Conservation (phyloP, 768 basidiomycete genomes). For the Crepidotus variabilis region DNA sequence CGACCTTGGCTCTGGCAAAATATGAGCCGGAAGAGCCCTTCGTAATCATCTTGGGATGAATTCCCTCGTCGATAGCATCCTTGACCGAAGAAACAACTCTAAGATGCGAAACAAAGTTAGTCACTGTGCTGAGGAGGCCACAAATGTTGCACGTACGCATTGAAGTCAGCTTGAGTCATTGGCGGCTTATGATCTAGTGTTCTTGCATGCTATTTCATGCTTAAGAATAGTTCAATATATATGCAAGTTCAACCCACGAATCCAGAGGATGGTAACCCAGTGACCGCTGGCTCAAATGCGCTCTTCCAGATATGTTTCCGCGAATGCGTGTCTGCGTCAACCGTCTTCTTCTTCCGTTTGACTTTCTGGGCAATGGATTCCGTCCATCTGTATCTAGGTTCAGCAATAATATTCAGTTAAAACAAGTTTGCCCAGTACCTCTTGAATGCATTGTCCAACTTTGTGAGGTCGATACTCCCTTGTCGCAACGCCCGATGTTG, state of each 20-base stretch:
- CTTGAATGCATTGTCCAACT: constrained; percentile 82
- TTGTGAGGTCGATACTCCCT: constrained; percentile 73
- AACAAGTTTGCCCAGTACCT: constrained; percentile 36
- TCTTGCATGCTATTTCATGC: constrained; percentile 47
- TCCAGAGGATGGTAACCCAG: constrained; percentile 28
- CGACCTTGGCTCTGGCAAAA: constrained; percentile 82
- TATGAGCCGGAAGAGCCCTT: constrained; percentile 91
- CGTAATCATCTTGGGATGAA: constrained; percentile 87
- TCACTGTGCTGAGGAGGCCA: neutral
- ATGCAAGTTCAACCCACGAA: constrained; percentile 27
- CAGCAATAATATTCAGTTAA: neutral
- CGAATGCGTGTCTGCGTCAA: constrained; percentile 46
- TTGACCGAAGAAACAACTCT: constrained; percentile 65
- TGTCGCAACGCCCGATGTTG: constrained; percentile 38
- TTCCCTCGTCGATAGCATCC: constrained; percentile 67
- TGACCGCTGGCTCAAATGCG: constrained; percentile 67
- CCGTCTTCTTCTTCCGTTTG: constrained; percentile 69
- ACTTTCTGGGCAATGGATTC: constrained; percentile 84
- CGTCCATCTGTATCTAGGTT: constrained; percentile 58
- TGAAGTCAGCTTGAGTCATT: constrained; percentile 72
- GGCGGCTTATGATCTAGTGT: constrained; percentile 79
- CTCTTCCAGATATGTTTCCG: constrained; percentile 76
- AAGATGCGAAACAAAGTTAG: constrained; percentile 1
- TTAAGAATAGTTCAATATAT: neutral
- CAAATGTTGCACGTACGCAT: constrained; percentile 43